Evolutionary conservation across 2,329 filamentous ascomycete species (phyloP), one percentile per base, ranked within the genome.

Genomic region (Tolypocladium capitatum): DNA sequence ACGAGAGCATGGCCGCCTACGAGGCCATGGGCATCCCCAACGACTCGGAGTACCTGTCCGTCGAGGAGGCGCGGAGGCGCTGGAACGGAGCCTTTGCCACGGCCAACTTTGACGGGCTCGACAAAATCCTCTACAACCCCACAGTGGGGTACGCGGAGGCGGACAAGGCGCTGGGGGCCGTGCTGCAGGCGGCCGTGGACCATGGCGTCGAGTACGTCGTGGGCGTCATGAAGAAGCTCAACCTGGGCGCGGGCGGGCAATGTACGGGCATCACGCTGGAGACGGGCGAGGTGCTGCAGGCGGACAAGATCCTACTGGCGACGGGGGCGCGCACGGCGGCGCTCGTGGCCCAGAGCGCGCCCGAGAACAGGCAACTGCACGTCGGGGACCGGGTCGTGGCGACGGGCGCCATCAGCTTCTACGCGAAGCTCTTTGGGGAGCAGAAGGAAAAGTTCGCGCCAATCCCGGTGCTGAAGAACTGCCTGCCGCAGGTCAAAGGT

Each of bases 121-220:
- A 74, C 51, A 71, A 72, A 52, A 68, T 80, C 18, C 67, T 78
- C 21, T 69, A 74, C 53, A 81, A 81, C 63, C 73, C 72, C 50
- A 73, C 69, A 31, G 78, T 75, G 58, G 78, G 78, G 2, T 81
- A 76, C 69, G 76, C 71, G 18, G 73, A 76, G 45, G 78, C 78
- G 13, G 76, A 76, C 48, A 74, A 78, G 58, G 70, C 73, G 34
- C 61, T 81, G 43, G 63, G 66, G 45, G 75, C 74, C 13, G 71
- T 81, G 14, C 75, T 76, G 7, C 70, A 73, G 49, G 67, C 67
- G 45, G 71, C 68, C 24, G 56, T 80, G 9, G 68, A 72, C 46
- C 59, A 72, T 31, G 78, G 78, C 7, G 76, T 77, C 52, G 69
- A 75, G 54, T 80, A 79, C 50, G 65, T 77, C 14, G 64, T 70